phyloP scores from a whole-genome alignment of 257 asterid species.

The Nicotiana noctiflora region DNA sequence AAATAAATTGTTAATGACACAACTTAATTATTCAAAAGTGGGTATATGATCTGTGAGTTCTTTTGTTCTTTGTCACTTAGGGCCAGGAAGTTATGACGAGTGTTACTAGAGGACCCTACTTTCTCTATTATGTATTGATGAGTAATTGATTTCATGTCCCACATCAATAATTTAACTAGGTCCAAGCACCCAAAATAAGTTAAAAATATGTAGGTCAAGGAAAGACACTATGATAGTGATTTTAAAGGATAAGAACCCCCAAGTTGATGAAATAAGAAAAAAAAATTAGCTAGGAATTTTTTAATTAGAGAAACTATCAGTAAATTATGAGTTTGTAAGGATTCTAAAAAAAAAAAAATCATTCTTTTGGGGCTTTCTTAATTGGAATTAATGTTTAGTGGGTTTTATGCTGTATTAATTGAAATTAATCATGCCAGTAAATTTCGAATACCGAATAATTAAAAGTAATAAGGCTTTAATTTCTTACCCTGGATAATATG shows the following conservation, averaged over 20 bases:
- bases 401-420: too few species aligned
- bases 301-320: background rate
- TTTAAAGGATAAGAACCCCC: background rate
- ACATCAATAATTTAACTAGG: slow-evolving; percentile 17
- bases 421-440: background rate
- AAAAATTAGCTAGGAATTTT: background rate
- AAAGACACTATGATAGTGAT: background rate
- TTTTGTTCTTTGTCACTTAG: background rate
- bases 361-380: background rate
- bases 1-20: background rate
- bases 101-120: slow-evolving; percentile 4
- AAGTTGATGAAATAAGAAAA: background rate
- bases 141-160: slow-evolving; percentile 15
- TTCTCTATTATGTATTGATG: background rate
- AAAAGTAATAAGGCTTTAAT: background rate
- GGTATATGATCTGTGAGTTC: too few species aligned
- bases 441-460: background rate
- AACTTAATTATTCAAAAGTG: too few species aligned
- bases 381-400: too few species aligned
- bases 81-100: background rate
- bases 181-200: background rate
- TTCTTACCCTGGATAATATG: slow-evolving; percentile 81
- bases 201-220: background rate
- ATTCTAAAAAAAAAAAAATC: too few species aligned
- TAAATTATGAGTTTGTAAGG: too few species aligned